phyloP scores from a whole-genome alignment of 2,329 filamentous ascomycete genomes.

The Clonostachys sp. region DNA sequence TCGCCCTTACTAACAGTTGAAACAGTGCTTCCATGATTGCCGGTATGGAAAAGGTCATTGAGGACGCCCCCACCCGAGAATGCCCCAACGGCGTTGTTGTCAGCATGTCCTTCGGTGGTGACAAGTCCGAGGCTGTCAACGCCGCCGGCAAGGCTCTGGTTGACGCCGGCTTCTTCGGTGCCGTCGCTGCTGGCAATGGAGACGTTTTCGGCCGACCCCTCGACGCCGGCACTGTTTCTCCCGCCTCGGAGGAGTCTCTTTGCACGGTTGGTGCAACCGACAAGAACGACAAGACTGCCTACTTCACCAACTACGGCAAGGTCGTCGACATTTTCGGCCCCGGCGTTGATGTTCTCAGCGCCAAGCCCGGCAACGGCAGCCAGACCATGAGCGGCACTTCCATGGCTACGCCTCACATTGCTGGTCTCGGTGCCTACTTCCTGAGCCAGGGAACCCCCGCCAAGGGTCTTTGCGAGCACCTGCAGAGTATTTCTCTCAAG shows the following conservation, averaged over 20 bases:
- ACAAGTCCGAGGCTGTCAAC: conserved; percentile 36
- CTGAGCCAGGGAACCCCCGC: conserved; percentile 39
- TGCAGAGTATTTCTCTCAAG: conserved; percentile 30
- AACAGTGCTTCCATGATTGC: conserved; percentile 29
- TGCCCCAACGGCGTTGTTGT: conserved; percentile 30
- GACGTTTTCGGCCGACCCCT: conserved; percentile 27
- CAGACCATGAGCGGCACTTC: conserved; percentile 41
- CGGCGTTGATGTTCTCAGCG: conserved; percentile 38
- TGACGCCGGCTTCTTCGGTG: conserved; percentile 39
- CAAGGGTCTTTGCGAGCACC: conserved; percentile 29
- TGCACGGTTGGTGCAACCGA: conserved; percentile 46
- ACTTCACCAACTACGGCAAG: conserved; percentile 46
- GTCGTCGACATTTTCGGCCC: conserved; percentile 43
- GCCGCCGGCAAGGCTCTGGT: conserved; percentile 37
- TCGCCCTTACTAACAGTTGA: not conserved
- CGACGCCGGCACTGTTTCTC: conserved; percentile 38
- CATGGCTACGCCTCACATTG: conserved; percentile 60
- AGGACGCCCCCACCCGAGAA: conserved; percentile 28
- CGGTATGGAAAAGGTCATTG: conserved; percentile 44
- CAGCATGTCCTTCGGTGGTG: conserved; percentile 51
- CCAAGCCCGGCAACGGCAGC: conserved; percentile 36
- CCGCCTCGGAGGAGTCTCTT: conserved; percentile 42
- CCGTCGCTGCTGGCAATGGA: conserved; percentile 50
- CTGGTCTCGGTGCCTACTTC: conserved; percentile 58
- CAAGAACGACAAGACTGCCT: conserved; percentile 27